Conservation (phyloP, 2,329 filamentous ascomycete genomes). For the Ceratocystis lukuohia region DNA sequence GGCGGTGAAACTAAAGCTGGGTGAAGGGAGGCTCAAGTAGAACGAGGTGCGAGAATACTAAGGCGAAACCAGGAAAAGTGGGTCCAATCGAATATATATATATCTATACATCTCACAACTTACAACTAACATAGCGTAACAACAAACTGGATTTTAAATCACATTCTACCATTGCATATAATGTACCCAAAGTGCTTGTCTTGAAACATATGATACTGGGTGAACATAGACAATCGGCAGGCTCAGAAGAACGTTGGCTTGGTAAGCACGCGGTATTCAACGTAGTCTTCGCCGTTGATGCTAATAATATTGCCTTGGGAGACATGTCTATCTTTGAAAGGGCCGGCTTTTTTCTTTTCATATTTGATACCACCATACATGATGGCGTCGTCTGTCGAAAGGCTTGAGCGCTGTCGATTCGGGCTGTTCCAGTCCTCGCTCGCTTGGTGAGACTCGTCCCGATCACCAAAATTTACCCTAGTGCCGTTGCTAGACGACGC, state of each 20-base stretch:
- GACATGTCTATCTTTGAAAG: constrained; percentile 50
- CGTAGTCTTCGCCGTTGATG: constrained; percentile 54
- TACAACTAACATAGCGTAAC: too few species aligned
- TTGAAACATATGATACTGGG: neutral
- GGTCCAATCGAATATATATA: too few species aligned
- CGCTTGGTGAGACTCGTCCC: neutral
- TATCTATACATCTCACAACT: too few species aligned
- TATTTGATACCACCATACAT: constrained; percentile 48
- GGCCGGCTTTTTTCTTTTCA: constrained; percentile 46
- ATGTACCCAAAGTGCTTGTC: neutral
- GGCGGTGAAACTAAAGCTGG: too few species aligned
- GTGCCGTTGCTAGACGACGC: neutral
- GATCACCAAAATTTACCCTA: constrained; percentile 1
- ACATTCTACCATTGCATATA: too few species aligned
- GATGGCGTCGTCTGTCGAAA: constrained; percentile 38
- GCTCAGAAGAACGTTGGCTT: constrained; percentile 47
- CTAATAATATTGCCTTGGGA: constrained; percentile 47
- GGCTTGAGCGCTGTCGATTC: neutral
- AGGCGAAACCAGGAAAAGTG: too few species aligned
- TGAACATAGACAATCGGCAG: neutral
- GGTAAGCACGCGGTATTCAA: constrained; percentile 52
- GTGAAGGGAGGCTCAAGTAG: too few species aligned
- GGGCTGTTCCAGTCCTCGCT: constrained; percentile 10
- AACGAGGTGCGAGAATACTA: too few species aligned
- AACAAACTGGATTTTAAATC: too few species aligned